Percentiles rank a stretch among this genome's conserved stretches.
Evolutionary conservation across 805 yeast species (phyloP).

Genomic region (Barnettozyma pratensis): DNA sequence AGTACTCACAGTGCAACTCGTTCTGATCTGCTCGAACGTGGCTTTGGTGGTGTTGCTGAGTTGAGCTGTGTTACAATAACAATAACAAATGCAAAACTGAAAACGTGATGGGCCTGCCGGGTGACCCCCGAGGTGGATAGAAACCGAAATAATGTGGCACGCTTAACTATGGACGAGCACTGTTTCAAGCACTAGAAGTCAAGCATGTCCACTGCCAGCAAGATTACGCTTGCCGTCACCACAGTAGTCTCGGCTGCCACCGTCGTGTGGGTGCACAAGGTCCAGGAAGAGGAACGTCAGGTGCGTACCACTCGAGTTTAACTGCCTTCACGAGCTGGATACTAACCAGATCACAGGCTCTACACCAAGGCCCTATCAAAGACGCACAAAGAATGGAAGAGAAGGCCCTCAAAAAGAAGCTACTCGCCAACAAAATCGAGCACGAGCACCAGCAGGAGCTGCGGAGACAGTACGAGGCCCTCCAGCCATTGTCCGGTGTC

Average conservation of each 20-base stretch:
- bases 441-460: slow-evolving; percentile 61
- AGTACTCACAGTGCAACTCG: neutral
- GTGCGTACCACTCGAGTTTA: slow-evolving; percentile 27
- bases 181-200: too few species aligned
- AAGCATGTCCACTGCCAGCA: slow-evolving; percentile 74
- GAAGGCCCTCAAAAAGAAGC: slow-evolving; percentile 28
- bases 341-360: slow-evolving; percentile 34
- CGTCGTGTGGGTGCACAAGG: slow-evolving; percentile 61
- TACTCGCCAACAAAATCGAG: slow-evolving; percentile 49
- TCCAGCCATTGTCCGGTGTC: slow-evolving; percentile 62
- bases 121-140: neutral
- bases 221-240: slow-evolving; percentile 62
- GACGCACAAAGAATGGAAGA: slow-evolving; percentile 53
- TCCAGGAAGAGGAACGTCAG: slow-evolving; percentile 66
- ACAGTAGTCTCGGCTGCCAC: slow-evolving; percentile 52
- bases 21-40: neutral
- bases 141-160: too few species aligned
- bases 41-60: neutral
- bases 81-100: neutral
- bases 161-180: too few species aligned
- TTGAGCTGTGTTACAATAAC: neutral
- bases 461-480: slow-evolving; percentile 46
- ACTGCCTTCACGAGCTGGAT: neutral
- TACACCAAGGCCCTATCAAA: slow-evolving; percentile 80
- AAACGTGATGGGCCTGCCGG: slow-evolving; percentile 4